Base-by-base conservation (phyloP, 805 yeast genomes). In the Teunomyces stri region DNA sequence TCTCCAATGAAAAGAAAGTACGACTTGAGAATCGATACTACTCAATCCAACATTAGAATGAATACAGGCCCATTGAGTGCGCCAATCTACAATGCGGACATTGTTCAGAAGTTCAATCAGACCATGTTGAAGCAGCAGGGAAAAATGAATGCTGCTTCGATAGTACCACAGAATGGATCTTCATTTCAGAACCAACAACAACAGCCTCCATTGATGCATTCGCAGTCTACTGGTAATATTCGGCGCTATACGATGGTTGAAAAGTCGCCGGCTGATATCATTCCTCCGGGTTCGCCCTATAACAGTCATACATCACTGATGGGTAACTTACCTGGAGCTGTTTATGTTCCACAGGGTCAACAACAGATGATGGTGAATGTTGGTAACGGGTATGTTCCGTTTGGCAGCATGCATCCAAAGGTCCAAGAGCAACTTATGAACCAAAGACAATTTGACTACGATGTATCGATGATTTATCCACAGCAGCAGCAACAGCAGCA, bases 21-120 rank as follows among this genome's bases (percentile, higher is more conserved):
- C 35, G 47, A 38, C 15, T 49, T 62, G 28, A 52, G 48, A 29
- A 53, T 61, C 21, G 66, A 63, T 43, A 48, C 51, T 7, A 35
- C 39, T 3, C 46, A 46, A 22, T 58, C 61, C 15, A 52, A 50
- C 34, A 21, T 51, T 18, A 13, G 20, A 12, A 38, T 44, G 30
- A 22, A 42, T 11, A 40, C 44, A 2, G 73, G 72, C 1, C 73
- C 72, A 3, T 48, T 53, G 30, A 64, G 68, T 15, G 72, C 72
- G 0, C 76, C 76, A 6, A 58, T 67, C 4, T 70, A 61, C 47
- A 60, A 67, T 51, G 65, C 74, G 5, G 49, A 49, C 3, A 42
- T 61, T 11, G 60, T 62, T 4, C 56, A 58, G n/a, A 51, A 54
- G 44, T 54, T 45, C 18, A 53, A 53, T 42, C 51, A 51, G 27